phyloP scores from a whole-genome alignment of 306 rosid genomes.

The Arachis hypogaea region DNA sequence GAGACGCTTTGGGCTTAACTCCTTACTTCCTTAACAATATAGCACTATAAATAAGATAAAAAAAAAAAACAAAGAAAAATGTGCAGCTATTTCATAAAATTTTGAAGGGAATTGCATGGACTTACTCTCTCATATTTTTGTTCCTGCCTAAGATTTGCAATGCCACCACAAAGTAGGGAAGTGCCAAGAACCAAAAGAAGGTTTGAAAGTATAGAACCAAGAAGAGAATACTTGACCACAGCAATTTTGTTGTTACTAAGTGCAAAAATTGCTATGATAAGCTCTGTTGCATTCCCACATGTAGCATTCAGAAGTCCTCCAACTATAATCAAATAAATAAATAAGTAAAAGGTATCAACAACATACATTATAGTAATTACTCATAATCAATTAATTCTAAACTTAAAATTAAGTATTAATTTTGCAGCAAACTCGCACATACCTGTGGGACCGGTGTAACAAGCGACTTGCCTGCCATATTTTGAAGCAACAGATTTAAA shows the following conservation, averaged over 20 bases:
- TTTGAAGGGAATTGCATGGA: not conserved
- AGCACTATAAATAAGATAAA: not conserved
- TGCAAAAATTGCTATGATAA: constrained; percentile 81
- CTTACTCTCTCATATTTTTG: constrained; percentile 82
- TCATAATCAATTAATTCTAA: not conserved
- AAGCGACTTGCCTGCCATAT: constrained; percentile 68
- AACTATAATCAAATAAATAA: constrained; percentile 44
- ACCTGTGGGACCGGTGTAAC: constrained; percentile 97
- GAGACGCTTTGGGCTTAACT: no score
- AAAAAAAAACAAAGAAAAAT: not conserved
- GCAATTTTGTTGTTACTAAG: constrained; percentile 58
- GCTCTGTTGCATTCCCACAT: constrained; percentile 91
- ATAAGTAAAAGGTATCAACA: not conserved
- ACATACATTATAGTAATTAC: not conserved
- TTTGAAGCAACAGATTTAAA: constrained; percentile 22
- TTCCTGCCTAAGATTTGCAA: constrained; percentile 51
- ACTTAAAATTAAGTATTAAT: not conserved
- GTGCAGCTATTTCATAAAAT: not conserved
- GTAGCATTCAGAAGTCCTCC: constrained; percentile 96
- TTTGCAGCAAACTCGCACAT: not conserved
- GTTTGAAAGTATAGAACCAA: constrained; percentile 90
- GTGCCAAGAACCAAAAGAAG: constrained; percentile 91
- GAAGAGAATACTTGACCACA: constrained; percentile 87
- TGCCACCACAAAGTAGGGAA: constrained; percentile 82
- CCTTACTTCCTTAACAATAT: not conserved